Percentiles rank a stretch among this genome's conserved stretches.
phyloP scores from a whole-genome alignment of 257 asterid species.

The Coffea eugenioides region DNA sequence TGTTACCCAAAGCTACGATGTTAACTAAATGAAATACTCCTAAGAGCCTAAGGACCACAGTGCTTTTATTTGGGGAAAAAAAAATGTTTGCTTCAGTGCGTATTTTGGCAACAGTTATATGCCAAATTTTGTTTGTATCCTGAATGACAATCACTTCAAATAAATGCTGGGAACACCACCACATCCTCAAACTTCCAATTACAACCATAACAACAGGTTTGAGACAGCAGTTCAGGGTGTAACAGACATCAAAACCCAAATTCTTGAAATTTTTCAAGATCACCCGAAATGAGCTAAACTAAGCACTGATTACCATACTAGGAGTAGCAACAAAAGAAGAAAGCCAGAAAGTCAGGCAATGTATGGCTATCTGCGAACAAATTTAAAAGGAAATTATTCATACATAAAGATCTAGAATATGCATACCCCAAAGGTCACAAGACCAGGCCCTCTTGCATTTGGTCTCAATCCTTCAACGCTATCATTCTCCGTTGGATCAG shows the following conservation, averaged over 20 bases:
- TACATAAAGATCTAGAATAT: neutral
- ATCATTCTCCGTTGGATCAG: slow-evolving; percentile 99
- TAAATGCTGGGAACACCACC: neutral
- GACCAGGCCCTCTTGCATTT: slow-evolving; percentile 99
- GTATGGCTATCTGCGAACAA: neutral
- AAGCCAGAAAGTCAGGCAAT: neutral
- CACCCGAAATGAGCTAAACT: neutral
- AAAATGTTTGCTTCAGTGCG: neutral
- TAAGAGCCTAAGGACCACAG: neutral
- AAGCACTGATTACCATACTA: neutral
- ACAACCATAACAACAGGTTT: neutral
- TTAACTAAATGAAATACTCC: neutral
- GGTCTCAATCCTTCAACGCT: slow-evolving; percentile 97
- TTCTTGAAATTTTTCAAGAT: neutral
- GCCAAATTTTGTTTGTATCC: neutral
- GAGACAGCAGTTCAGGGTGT: neutral
- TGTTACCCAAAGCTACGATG: neutral
- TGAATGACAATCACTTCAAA: neutral
- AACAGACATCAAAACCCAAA: neutral
- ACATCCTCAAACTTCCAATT: neutral
- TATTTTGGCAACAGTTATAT: neutral
- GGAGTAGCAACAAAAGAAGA: neutral
- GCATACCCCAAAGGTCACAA: slow-evolving; percentile 95
- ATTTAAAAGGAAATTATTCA: neutral
- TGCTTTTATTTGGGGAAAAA: neutral